Conservation (phyloP, 2,329 filamentous ascomycete genomes). For the Arthrobotrys musiformis region DNA sequence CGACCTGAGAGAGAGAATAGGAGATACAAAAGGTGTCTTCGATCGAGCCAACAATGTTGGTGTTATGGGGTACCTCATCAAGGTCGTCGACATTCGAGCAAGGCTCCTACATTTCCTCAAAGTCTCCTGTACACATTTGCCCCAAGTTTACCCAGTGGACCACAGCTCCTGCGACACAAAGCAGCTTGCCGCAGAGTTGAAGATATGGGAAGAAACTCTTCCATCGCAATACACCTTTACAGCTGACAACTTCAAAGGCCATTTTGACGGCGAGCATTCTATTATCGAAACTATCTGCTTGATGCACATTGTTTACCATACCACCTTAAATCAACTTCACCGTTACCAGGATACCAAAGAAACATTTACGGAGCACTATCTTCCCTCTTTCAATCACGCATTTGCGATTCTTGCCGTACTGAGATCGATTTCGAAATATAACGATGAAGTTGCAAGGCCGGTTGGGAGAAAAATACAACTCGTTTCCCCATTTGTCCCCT, state of each 20-base stretch:
- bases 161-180: constrained; percentile 38
- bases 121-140: constrained; percentile 44
- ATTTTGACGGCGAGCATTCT: constrained; percentile 51
- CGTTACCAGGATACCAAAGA: constrained; percentile 51
- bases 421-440: constrained; percentile 44
- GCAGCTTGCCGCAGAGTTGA: constrained; percentile 39
- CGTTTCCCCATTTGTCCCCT: constrained; percentile 44
- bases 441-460: constrained; percentile 50
- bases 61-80: constrained; percentile 49
- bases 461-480: constrained; percentile 50
- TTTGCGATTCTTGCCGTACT: constrained; percentile 41
- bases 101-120: constrained; percentile 47
- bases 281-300: constrained; percentile 53
- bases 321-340: constrained; percentile 49
- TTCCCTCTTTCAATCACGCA: constrained; percentile 45
- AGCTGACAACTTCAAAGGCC: constrained; percentile 53
- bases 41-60: constrained; percentile 26
- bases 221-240: constrained; percentile 41
- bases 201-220: constrained; percentile 52
- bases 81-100: constrained; percentile 43
- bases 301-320: constrained; percentile 46
- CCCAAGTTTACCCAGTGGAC: constrained; percentile 40
- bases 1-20: constrained; percentile 33
- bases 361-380: constrained; percentile 43
- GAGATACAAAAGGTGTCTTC: constrained; percentile 16